Percentiles rank a stretch among this genome's conserved stretches.
These are phyloP conservation scores for Rhodotorula paludigena DNA, from an alignment of 768 basidiomycete genomes.

Conservation along the genomic window DNA sequence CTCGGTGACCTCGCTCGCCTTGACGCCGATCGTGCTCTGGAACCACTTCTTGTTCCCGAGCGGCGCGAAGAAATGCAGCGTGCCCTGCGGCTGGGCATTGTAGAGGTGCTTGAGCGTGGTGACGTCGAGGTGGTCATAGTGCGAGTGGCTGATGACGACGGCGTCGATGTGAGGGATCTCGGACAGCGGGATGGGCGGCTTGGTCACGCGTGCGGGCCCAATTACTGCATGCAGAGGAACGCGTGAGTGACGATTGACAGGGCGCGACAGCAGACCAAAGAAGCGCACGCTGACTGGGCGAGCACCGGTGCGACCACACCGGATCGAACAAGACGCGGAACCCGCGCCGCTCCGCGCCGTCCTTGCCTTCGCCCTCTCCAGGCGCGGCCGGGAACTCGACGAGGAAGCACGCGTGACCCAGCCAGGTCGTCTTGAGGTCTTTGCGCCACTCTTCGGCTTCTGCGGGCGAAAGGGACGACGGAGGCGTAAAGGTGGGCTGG, in stretches of 20 bases:
- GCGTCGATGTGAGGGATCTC: slow-evolving; percentile 62
- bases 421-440: slow-evolving; percentile 38
- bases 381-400: slow-evolving; percentile 45
- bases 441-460: slow-evolving; percentile 4
- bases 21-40: slow-evolving; percentile 48
- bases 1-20: slow-evolving; percentile 51
- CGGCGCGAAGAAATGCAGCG: slow-evolving; percentile 59
- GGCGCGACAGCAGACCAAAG: slow-evolving; percentile 22
- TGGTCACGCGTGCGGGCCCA: slow-evolving; percentile 31
- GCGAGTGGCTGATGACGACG: slow-evolving; percentile 58
- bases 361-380: neutral
- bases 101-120: slow-evolving; percentile 51
- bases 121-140: slow-evolving; percentile 54
- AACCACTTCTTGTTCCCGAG: slow-evolving; percentile 56
- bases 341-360: slow-evolving; percentile 38
- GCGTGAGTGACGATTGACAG: slow-evolving; percentile 11
- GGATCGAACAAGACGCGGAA: slow-evolving; percentile 45
- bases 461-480: neutral
- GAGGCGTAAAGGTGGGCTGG: slow-evolving; percentile 7
- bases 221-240: neutral
- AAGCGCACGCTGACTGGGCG: slow-evolving; percentile 39
- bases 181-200: slow-evolving; percentile 47
- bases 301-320: slow-evolving; percentile 46
- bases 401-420: slow-evolving; percentile 48
- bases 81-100: slow-evolving; percentile 21